Base-by-base conservation (phyloP, 2,329 filamentous ascomycete species). In the Neurospora sp. region DNA sequence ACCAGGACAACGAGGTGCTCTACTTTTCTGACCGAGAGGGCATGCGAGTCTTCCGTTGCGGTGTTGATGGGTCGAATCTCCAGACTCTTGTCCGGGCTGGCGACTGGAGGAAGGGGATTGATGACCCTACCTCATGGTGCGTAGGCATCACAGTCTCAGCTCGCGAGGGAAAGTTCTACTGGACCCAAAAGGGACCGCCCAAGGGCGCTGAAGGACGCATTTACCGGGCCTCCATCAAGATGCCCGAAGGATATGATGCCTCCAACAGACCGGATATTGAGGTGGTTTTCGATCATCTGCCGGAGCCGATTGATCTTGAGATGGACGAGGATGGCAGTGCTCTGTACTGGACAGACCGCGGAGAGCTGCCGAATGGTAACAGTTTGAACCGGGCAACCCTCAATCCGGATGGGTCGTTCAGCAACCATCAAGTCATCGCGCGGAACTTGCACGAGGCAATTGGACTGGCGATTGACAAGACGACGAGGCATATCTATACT, bases 341-440 rank as follows among this genome's bases (percentile, higher is more conserved):
- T 1, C 77, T 89, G 36, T 89, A 86, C 76, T 89, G 87, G 87
- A 88, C 87, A 0, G 87, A 89, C 72, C 80, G 87, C 0, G 88
- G 87, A 4, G 87, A 89, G 72, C 76, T 84, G 1, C 87, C 87
- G 0, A 74, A 77, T 8, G 87, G 87, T 0, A 88, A 87, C 74
- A 82, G 82, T 11, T 72, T 89, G 70, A 86, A 88, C 74, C 76
- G 80, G 6, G 78, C 78, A 1, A 71, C 41, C 36, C 74, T 68
- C 69, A 70, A 72, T 15, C 28, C 69, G 66, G 67, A 43, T 38
- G 70, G 41, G 68, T 73, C 2, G 39, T 73, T 17, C 68, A 73
- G 72, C 23, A 67, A 67, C 8, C 69, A 70, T 40, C 72, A 78
- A 46, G 75, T 79, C 19, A 68, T 81, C 8, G 72, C 73, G 2